Base-by-base conservation (phyloP, 257 asterid species). In the Scutellaria barbata region DNA sequence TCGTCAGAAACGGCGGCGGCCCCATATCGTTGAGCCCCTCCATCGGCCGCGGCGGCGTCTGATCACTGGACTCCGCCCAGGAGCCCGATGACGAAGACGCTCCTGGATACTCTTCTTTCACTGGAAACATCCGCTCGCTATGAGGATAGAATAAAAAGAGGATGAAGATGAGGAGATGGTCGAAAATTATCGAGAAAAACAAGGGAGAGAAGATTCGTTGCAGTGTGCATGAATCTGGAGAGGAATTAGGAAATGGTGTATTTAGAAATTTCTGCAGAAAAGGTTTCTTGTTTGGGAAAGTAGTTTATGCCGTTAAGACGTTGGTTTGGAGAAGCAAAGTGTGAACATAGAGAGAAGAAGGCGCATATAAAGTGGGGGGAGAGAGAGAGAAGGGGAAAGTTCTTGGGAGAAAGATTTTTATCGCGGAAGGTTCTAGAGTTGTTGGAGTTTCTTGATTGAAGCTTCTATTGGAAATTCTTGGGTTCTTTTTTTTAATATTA, bases 1-100 rank as follows among this genome's bases (percentile, higher is more conserved):
- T 92, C 0, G 84, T 88, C 68, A 92, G 77, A 22, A 92, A 92
- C 22, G 96, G 96, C 22, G 96, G 98, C 30, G 98, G 98, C 2
- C 96, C 96, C 64, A 81, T 33, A 1, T 90, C 96, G 65, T 89
- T 81, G 2, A 92, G 82, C 78, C 98, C 98, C 14, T 89, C 98
- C 85, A 85, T 83, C 30, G 96, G 92, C 86, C 71, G 84, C 50
- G 98, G 95, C 61, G 68, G 69, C 66, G 52, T n/a, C 14, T 79
- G 56, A 11, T 37, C 50, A 2, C 60, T 8, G 6, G 74, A 56
- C 30, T 42, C 54, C 73, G 12, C 33, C 80, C 80, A 73, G 3
- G 72, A 45, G 10, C 68, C 66, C 10, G 84, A 83, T 0, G 84
- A 53, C 0, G 79, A 79, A 7, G 64, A 43, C 1, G 60, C 80